phyloP scores from a whole-genome alignment of 495 filamentous ascomycete genomes.

The Delitschia confertaspora region DNA sequence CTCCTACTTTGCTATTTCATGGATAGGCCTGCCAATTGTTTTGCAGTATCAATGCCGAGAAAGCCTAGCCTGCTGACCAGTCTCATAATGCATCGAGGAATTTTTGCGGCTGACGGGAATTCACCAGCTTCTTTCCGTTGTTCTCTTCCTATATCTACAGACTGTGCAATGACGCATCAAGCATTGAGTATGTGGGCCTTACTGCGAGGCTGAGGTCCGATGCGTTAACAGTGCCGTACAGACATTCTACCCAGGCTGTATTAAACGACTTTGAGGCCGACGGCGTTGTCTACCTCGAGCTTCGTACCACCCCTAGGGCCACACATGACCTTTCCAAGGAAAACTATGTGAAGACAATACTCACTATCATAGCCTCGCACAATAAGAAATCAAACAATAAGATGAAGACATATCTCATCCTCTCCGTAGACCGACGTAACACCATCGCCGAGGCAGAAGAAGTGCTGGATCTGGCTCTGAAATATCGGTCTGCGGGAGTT shows the following conservation, averaged over 20 bases:
- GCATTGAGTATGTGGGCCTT: conserved; percentile 37
- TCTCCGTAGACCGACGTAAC: conserved; percentile 65
- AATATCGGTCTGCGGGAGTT: conserved; percentile 48
- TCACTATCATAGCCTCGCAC: conserved; percentile 43
- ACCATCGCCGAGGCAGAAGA: conserved; percentile 47
- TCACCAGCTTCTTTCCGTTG: conserved; percentile 60
- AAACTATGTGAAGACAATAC: conserved; percentile 56
- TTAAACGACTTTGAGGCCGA: conserved; percentile 62
- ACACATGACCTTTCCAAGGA: conserved; percentile 49
- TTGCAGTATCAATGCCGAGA: too few relatives aligned
- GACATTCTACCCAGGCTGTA: conserved; percentile 55
- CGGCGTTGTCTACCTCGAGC: conserved; percentile 70
- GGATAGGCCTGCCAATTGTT: conserved; percentile 16
- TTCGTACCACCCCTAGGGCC: conserved; percentile 69
- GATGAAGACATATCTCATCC: conserved; percentile 45
- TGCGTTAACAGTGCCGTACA: conserved; percentile 1
- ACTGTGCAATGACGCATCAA: conserved; percentile 51
- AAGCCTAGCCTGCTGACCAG: too few relatives aligned
- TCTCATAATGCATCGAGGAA: too few relatives aligned
- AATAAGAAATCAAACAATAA: conserved; percentile 7
- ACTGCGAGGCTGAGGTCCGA: not conserved
- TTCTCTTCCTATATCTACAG: conserved; percentile 73
- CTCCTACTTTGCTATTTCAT: not conserved
- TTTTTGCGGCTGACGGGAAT: conserved; percentile 10
- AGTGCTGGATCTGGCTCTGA: conserved; percentile 54